Evolutionary conservation across 306 rosid species (phyloP), one percentile per base, ranked within the genome.

Genomic region (Cotoneaster glaucophyllus): DNA sequence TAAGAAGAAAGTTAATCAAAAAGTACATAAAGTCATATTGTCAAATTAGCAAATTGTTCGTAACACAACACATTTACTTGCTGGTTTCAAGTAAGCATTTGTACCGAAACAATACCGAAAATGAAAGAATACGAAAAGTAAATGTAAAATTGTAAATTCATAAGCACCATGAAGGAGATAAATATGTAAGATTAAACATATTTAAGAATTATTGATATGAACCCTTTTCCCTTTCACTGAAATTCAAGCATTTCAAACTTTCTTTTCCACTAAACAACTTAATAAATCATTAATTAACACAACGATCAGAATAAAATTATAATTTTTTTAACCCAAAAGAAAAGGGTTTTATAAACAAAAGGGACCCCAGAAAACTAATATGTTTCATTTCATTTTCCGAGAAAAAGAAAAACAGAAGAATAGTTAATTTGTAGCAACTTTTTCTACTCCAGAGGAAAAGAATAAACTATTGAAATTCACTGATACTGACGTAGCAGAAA

Each of bases 1-100:
- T 64, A 70, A 59, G 44, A 31, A 58, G 11, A 82, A 58, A 74
- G 61, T 62, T 19, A 64, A 70, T 61, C 32, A 70, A 9, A 57
- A 64, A 56, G 31, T 50, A 21, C 32, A 39, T 29, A 64, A 34
- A 78, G 28, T 15, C 44, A 68, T 31, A 71, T 7, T 62, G 37
- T 45, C n/a, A 44, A 26, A 71, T 22, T 48, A 44, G 67, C 45
- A 65, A 71, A 66, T 18, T 8, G 22, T 19, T 34, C 52, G 22
- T 4, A 48, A 29, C 70, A 7, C 6, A 62, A 19, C 64, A 57
- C 17, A 53, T 63, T 48, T 41, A 75, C 45, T 76, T 76, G 17
- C 57, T 9, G 24, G 5, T 57, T 45, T 71, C 45, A 44, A 67
- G 21, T 17, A 44, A 67, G 43, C 13, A 13, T 3, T 66, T n/a